Conservation (phyloP, 306 rosid genomes). For the Pterocarpus macrocarpus region DNA sequence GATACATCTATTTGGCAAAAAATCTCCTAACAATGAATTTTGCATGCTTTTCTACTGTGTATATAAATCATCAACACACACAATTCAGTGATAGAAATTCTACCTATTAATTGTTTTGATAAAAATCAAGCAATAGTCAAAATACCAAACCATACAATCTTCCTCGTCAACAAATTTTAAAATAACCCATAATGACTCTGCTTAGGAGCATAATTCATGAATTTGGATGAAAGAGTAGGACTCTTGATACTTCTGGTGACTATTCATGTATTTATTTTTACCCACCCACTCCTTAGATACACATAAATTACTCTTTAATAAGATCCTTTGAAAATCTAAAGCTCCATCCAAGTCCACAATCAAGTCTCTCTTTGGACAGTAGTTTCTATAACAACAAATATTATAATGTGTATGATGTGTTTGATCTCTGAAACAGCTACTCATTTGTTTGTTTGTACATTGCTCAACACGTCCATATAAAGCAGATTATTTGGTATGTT, state of each 20-base stretch:
- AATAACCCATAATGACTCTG: constrained; percentile 4
- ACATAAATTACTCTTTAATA: not conserved
- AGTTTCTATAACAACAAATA: too few relatives aligned
- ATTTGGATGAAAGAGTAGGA: not conserved
- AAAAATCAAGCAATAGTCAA: constrained; percentile 10
- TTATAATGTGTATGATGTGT: too few relatives aligned
- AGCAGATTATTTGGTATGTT: too few relatives aligned
- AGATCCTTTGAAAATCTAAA: too few relatives aligned
- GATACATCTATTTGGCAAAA: not conserved
- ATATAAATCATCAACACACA: constrained; percentile 5
- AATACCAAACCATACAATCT: constrained; percentile 20
- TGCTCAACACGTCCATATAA: too few relatives aligned
- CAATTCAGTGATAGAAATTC: not conserved
- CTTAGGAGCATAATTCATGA: constrained; percentile 11
- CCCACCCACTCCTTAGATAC: not conserved
- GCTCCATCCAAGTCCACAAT: too few relatives aligned
- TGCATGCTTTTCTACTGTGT: not conserved
- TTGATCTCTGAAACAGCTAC: too few relatives aligned
- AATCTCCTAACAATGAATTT: not conserved
- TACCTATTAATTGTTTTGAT: not conserved
- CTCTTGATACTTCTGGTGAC: not conserved
- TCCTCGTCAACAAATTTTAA: constrained; percentile 21
- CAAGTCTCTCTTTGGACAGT: too few relatives aligned
- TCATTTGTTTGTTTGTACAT: too few relatives aligned
- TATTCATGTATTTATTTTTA: not conserved